Evolutionary conservation across 1,284 basidiomycete genomes (phyloP).

Genomic region (Ganoderma sinense): DNA sequence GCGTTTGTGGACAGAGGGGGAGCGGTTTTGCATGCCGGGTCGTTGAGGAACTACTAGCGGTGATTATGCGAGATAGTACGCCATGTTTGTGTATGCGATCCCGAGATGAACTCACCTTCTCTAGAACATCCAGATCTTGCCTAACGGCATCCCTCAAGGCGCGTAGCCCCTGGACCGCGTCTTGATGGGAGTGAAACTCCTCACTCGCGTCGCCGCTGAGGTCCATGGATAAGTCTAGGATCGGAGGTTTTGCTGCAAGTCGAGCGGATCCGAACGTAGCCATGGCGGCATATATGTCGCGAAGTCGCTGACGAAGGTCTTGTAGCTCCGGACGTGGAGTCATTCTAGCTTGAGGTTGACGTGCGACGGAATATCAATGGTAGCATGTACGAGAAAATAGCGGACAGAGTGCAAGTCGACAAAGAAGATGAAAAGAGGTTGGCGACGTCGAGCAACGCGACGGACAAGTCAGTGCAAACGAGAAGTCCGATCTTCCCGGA

Average conservation of each 20-base stretch:
- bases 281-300: slow-evolving; percentile 51
- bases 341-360: background rate
- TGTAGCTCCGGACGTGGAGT: slow-evolving; percentile 49
- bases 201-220: slow-evolving; percentile 37
- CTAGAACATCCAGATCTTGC: slow-evolving; percentile 58
- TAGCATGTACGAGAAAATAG: background rate
- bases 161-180: slow-evolving; percentile 60
- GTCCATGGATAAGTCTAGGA: slow-evolving; percentile 63
- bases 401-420: background rate
- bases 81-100: background rate
- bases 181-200: slow-evolving; percentile 48
- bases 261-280: slow-evolving; percentile 51
- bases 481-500: background rate
- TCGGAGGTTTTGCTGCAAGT: slow-evolving; percentile 51
- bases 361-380: background rate
- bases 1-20: slow-evolving; percentile 74
- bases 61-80: background rate
- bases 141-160: slow-evolving; percentile 53
- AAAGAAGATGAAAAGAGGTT: background rate
- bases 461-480: background rate
- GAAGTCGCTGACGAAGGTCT: slow-evolving; percentile 43
- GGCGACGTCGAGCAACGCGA: background rate
- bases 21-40: slow-evolving; percentile 49
- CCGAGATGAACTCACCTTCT: slow-evolving; percentile 52
- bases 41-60: slow-evolving; percentile 66